These are phyloP conservation scores for Pseudisothecium myosuroides DNA, from an alignment of 225 moss, liverwort and hornwort genomes.

Conservation along the genomic window DNA sequence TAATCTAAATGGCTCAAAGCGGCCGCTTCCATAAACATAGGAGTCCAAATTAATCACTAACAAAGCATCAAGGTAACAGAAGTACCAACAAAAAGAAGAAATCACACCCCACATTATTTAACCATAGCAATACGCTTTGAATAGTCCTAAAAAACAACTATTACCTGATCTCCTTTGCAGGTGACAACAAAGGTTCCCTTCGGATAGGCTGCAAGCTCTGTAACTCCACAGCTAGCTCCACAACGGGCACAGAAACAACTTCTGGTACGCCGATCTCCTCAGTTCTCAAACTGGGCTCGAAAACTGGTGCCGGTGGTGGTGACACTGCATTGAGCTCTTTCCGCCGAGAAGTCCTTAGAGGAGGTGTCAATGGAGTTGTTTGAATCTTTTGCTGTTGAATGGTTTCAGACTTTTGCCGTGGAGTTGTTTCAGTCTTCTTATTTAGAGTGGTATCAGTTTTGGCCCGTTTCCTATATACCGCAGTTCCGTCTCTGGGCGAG, in stretches of 20 bases:
- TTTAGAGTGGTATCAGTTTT: not conserved
- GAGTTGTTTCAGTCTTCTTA: not conserved
- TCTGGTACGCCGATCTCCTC: not conserved
- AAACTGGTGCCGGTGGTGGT: not conserved
- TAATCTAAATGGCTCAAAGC: not conserved
- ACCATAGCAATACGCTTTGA: not conserved
- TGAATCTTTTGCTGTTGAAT: not conserved
- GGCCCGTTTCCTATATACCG: constrained; percentile 8
- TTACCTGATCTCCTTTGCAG: not conserved
- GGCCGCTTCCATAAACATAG: not conserved
- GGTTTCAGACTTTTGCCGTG: not conserved
- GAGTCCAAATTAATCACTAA: not conserved
- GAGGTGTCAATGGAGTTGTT: not conserved
- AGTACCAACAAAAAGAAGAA: not conserved
- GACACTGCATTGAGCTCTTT: not conserved
- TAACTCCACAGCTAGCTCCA: not conserved
- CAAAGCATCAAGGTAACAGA: not conserved
- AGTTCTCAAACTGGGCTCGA: not conserved
- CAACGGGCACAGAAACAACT: not conserved
- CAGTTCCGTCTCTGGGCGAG: not conserved
- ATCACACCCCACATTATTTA: too few relatives aligned
- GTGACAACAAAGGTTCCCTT: not conserved
- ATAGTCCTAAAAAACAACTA: too few relatives aligned
- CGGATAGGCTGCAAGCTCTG: not conserved
- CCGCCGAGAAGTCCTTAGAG: not conserved